Base-by-base conservation (phyloP, 768 basidiomycete genomes). In the Trametes meyenii region DNA sequence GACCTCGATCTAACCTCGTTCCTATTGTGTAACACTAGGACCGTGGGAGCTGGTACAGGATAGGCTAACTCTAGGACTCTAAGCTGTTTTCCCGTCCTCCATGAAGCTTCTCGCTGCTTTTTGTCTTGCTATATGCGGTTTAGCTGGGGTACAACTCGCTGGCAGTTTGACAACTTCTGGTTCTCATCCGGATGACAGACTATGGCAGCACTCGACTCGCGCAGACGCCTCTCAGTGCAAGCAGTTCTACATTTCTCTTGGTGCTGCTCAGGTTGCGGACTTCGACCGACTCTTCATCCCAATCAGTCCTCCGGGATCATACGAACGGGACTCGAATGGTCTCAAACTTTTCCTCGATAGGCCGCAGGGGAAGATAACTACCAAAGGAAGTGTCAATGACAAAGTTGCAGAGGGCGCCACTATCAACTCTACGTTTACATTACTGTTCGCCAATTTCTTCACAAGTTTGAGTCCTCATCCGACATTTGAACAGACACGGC, bases 381-480 rank as follows among this genome's bases (percentile, higher is more conserved):
- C 70, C 26, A 71, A 70, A n/a, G 64, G 67, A 14, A 72, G 74
- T 5, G 71, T 73, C 21, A 79, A 80, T 58, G 68, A 76, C 69
- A 71, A 74, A 51, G 59, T 75, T 16, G 75, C 69, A 1, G 70
- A 71, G 17, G 77, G 77, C 3, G 77, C 78, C 1, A 79, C 78
- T 7, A 57, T 78, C 16, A 79, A 80, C 66, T 77, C 76, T 19
- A 79, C 79, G 4, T 77, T 76, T 62, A 64, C 68, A 17, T 17
- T 77, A 7, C 67, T 70, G 77, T 76, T 62, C 52, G 71, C 66
- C 14, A 8, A 40, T 19, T 29, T 14, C 21, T 23, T 1, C 39
- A 13, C 6, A 5, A 3, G 17, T 23, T 11, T 3, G 0, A 10
- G 14, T 17, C 19, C 36, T 33, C 12, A 14, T 19, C 38, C 45